A percentile compares a stretch with the other conserved stretches of the same genome.
phyloP scores from a whole-genome alignment of 2,329 filamentous ascomycete genomes.

The Byssoonygena ceratinophila region DNA sequence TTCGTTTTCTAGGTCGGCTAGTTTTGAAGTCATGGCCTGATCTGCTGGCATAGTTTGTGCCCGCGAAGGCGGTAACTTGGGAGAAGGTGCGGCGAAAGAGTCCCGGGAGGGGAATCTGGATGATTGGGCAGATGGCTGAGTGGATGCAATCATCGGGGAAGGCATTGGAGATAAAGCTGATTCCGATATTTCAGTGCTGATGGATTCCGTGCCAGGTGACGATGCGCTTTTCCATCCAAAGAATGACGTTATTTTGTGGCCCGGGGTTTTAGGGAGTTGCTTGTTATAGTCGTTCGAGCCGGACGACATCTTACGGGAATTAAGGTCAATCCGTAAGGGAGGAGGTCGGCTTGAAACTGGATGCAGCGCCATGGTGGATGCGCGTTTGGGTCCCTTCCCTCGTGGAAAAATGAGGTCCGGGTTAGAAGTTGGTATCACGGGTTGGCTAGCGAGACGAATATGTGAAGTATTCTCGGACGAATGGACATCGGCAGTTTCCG shows the following conservation, averaged over 20 bases:
- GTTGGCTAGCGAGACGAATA: conserved; percentile 36
- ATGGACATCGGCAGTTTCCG: conserved; percentile 29
- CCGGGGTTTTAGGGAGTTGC: conserved; percentile 42
- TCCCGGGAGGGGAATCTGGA: conserved; percentile 19
- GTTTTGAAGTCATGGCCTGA: conserved; percentile 44
- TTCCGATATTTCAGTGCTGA: conserved; percentile 54
- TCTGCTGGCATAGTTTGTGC: conserved; percentile 35
- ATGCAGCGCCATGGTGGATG: conserved; percentile 38
- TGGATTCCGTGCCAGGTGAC: conserved; percentile 47
- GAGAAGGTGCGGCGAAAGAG: conserved; percentile 36
- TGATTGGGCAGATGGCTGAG: conserved; percentile 16
- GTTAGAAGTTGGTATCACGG: conserved; percentile 51
- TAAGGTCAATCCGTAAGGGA: conserved; percentile 37
- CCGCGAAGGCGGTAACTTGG: conserved; percentile 31
- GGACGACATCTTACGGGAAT: conserved; percentile 28
- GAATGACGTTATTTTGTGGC: conserved; percentile 52
- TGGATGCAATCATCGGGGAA: conserved; percentile 41
- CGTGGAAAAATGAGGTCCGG: conserved; percentile 44
- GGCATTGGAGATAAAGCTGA: conserved; percentile 48
- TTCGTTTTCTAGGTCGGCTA: conserved; percentile 89
- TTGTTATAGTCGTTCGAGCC: conserved; percentile 24
- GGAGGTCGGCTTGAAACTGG: conserved; percentile 29
- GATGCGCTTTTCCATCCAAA: conserved; percentile 54
- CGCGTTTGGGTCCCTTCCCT: conserved; percentile 24
- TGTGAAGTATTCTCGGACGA: conserved; percentile 23